Base-by-base conservation (phyloP, 495 filamentous ascomycete species). In the Neurospora intermedia region DNA sequence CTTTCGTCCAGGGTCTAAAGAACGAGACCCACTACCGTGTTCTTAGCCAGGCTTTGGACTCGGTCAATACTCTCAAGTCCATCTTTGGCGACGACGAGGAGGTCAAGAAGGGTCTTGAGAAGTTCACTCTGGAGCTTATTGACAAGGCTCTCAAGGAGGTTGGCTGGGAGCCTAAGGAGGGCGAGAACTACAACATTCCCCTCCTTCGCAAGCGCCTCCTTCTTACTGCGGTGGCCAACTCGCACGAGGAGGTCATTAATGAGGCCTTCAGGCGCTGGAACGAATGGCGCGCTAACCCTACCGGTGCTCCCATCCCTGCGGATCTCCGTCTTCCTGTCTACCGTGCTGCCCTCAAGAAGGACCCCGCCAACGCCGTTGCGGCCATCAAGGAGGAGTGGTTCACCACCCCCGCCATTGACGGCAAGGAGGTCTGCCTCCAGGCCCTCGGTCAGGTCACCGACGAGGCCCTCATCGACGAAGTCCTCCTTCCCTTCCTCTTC, bases 21-120 rank as follows among this genome's bases (percentile, higher is more conserved):
- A 85, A 86, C n/a, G 96, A 99, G 81, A 84, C 84, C 10, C 93
- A 92, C 77, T 93, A 93, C 78, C 87, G 96, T 69, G 94, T 97
- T n/a, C 95, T 96, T 91, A 88, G 88, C 69, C 92, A 96, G 77
- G 87, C 97, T 69, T 86, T 92, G 18, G 88, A 88, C 38, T 91
- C 91, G 18, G 81, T 98, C 15, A 86, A 75, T 40, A 80, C 78
- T 4, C 77, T 88, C 46, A 87, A 86, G 80, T 81, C 82, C 35
- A 82, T 87, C 73, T 86, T 87, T 73, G 83, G 83, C 27, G 85
- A 86, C 42, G 83, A 88, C 77, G 85, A 89, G 40, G 83, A 87
- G 38, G 81, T 88, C 73, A 82, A 83, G 74, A 75, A 81, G 6
- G 91, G 90, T 4, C 83, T 99, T 73, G 91, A 91, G 81, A 87